These are phyloP conservation scores for Rehmannia glutinosa DNA, from an alignment of 257 asterid genomes.

Conservation along the genomic window DNA sequence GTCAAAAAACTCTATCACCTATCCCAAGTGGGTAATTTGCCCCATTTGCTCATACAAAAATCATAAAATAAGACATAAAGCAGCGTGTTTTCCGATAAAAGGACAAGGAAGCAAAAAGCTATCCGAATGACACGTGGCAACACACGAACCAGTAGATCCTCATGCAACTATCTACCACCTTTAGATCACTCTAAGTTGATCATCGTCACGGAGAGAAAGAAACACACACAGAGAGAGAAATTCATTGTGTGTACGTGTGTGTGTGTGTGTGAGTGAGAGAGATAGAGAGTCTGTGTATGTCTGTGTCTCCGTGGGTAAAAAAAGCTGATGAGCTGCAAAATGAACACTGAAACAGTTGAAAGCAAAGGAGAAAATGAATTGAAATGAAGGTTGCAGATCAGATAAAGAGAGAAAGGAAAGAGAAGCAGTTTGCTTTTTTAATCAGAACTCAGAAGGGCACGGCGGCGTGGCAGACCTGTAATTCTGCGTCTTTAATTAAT, in stretches of 20 bases:
- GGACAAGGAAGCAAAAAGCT: conserved; percentile 51
- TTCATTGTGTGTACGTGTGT: background rate
- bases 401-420: conserved; percentile 9
- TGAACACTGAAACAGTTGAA: conserved; percentile 20
- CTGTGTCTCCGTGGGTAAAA: background rate
- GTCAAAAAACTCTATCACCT: too few species aligned
- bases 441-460: too few species aligned
- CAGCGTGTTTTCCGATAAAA: conserved; percentile 68
- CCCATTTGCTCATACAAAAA: conserved; percentile 3
- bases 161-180: conserved; percentile 27
- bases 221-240: background rate
- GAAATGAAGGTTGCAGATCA: background rate
- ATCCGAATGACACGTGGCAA: conserved; percentile 40
- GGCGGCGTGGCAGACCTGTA: conserved; percentile 97
- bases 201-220: conserved; percentile 6
- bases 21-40: too few species aligned
- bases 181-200: conserved; percentile 21
- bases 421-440: too few species aligned
- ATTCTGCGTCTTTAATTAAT: conserved; percentile 62
- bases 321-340: conserved; percentile 12
- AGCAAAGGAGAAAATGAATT: background rate
- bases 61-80: conserved; percentile 52
- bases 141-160: conserved; percentile 14
- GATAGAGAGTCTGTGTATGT: background rate
- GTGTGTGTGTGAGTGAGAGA: conserved; percentile 19